Conservation (phyloP, 352 stramenopile genomes). For the Phytophthora meadii region DNA sequence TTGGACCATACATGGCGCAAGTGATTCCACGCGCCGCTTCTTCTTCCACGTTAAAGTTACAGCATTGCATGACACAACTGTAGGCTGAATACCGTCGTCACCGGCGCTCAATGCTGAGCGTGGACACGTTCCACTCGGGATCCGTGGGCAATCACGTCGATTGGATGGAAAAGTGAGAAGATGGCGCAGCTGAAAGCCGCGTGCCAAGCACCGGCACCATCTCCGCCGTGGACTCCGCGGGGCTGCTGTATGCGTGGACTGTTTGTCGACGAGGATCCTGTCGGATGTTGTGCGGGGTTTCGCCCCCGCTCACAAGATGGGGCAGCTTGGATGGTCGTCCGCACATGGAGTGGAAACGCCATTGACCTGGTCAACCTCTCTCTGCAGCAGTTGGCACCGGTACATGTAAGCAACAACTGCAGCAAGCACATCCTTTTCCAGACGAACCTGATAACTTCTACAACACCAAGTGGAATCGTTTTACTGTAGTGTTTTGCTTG, state of each 20-base stretch:
- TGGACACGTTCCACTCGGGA: neutral
- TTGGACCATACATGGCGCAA: conserved; percentile 20
- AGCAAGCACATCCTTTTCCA: conserved; percentile 23
- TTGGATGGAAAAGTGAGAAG: conserved; percentile 1
- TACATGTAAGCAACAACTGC: neutral
- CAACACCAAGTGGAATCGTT: conserved; percentile 2
- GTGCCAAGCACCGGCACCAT: conserved; percentile 4
- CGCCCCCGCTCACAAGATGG: conserved; percentile 19
- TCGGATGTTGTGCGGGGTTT: conserved; percentile 4
- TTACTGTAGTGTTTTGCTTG: neutral
- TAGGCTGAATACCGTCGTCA: neutral
- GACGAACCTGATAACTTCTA: conserved; percentile 15
- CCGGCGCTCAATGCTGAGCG: neutral
- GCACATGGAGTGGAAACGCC: conserved; percentile 6
- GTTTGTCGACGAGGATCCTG: conserved; percentile 7
- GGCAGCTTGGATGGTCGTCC: neutral
- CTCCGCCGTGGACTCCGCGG: neutral
- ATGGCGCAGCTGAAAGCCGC: conserved; percentile 5
- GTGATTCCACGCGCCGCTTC: conserved; percentile 1
- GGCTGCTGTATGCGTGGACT: neutral
- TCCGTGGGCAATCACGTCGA: conserved; percentile 8
- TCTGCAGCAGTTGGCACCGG: conserved; percentile 13
- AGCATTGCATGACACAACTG: conserved; percentile 7
- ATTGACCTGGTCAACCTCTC: conserved; percentile 9
- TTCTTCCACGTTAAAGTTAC: conserved; percentile 13